Conservation (phyloP, 148 eudicot species). For the Salicornia ramosissima region DNA sequence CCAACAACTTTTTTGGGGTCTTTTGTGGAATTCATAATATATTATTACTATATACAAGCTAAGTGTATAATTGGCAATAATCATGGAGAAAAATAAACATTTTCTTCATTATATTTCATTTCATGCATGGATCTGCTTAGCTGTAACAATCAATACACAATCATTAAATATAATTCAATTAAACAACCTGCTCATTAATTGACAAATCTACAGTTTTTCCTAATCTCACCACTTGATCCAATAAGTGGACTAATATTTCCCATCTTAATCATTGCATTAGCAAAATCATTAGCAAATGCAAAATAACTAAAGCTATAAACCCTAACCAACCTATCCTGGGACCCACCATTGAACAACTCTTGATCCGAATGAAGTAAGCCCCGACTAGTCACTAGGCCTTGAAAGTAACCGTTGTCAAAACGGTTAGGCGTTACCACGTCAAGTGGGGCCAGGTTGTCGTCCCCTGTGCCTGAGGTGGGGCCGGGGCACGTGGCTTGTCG, state of each 20-base stretch:
- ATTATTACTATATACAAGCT: too few species aligned
- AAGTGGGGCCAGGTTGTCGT: conserved; percentile 32
- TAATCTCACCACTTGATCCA: conserved; percentile 21
- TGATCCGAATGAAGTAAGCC: conserved; percentile 50
- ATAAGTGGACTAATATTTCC: conserved; percentile 20
- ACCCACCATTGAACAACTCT: conserved; percentile 40
- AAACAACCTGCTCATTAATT: background rate
- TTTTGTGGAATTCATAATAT: too few species aligned
- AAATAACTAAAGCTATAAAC: background rate
- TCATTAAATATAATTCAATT: too few species aligned
- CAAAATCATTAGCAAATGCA: conserved; percentile 20
- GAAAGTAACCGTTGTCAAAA: conserved; percentile 30
- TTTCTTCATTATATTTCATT: too few species aligned
- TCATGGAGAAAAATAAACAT: too few species aligned
- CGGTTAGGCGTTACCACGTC: conserved; percentile 21
- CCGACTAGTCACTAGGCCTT: conserved; percentile 18
- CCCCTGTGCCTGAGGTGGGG: conserved; percentile 23
- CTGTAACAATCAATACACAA: too few species aligned
- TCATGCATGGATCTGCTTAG: too few species aligned
- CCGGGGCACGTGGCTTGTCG: conserved; percentile 27
- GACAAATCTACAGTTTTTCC: conserved; percentile 11
- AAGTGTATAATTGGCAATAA: too few species aligned
- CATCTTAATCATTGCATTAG: conserved; percentile 24
- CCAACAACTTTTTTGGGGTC: too few species aligned
- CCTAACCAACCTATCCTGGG: conserved; percentile 26